Percentiles rank a stretch among this genome's conserved stretches.
phyloP scores from a whole-genome alignment of 2,329 filamentous ascomycete species.

The Aspergillus texensis region DNA sequence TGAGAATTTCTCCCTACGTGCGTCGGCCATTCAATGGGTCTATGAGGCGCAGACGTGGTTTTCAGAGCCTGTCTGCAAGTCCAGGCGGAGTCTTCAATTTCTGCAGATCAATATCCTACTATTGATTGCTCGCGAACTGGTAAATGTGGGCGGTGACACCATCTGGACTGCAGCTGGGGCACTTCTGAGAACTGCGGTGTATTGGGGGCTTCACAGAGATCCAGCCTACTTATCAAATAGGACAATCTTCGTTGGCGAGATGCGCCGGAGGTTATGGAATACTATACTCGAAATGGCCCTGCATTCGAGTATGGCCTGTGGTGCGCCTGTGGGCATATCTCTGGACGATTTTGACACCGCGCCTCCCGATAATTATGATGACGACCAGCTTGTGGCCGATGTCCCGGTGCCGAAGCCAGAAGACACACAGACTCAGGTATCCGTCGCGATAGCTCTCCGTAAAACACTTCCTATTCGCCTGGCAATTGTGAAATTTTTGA shows the following conservation, averaged over 20 bases:
- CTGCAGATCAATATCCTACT: slow-evolving; percentile 51
- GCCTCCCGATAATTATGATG: slow-evolving; percentile 44
- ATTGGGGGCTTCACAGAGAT: slow-evolving; percentile 47
- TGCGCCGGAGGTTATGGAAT: slow-evolving; percentile 35
- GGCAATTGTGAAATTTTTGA: slow-evolving; percentile 33
- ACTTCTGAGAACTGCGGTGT: slow-evolving; percentile 42
- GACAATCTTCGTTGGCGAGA: slow-evolving; percentile 24
- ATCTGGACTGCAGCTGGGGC: slow-evolving; percentile 43
- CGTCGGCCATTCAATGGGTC: slow-evolving; percentile 57
- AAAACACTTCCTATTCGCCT: slow-evolving; percentile 42
- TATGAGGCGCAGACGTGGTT: slow-evolving; percentile 61
- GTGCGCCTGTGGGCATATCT: slow-evolving; percentile 39
- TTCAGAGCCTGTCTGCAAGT: slow-evolving; percentile 57
- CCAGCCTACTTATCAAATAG: slow-evolving; percentile 34
- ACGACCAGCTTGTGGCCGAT: slow-evolving; percentile 39
- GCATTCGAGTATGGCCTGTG: slow-evolving; percentile 40
- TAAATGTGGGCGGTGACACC: slow-evolving; percentile 37
- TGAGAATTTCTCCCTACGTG: slow-evolving; percentile 53
- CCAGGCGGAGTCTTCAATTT: slow-evolving; percentile 52
- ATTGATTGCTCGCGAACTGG: slow-evolving; percentile 39
- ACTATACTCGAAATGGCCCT: slow-evolving; percentile 40
- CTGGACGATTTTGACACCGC: slow-evolving; percentile 40
- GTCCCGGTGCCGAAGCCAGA: slow-evolving; percentile 32
- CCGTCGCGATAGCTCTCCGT: slow-evolving; percentile 39
- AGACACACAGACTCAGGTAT: slow-evolving; percentile 35